These are phyloP conservation scores for Setaria italica DNA, from an alignment of 202 grass and related monocot species.

Conservation along the genomic window DNA sequence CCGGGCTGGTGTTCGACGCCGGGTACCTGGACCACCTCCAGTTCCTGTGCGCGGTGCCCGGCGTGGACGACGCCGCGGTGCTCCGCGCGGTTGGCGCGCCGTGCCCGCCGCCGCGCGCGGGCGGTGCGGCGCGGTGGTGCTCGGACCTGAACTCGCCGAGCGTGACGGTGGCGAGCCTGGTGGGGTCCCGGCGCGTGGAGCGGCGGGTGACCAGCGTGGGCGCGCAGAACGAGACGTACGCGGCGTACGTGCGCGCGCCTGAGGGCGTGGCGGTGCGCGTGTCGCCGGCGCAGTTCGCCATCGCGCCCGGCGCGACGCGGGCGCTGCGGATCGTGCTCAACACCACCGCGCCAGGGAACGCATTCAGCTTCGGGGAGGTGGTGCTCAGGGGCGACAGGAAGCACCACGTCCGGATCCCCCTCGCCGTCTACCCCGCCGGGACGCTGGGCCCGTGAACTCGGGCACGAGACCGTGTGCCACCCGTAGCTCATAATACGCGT, in stretches of 20 bases:
- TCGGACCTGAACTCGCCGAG: slow-evolving; percentile 82
- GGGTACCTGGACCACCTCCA: slow-evolving; percentile 60
- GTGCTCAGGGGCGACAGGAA: slow-evolving; percentile 68
- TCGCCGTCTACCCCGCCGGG: slow-evolving; percentile 64
- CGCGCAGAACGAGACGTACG: slow-evolving; percentile 63
- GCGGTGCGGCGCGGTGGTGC: slow-evolving; percentile 49
- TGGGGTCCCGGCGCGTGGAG: slow-evolving; percentile 71
- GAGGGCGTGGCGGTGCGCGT: slow-evolving; percentile 67
- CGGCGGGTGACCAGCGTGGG: slow-evolving; percentile 66
- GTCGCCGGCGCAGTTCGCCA: slow-evolving; percentile 54
- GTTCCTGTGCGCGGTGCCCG: slow-evolving; percentile 74
- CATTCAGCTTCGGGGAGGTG: slow-evolving; percentile 78
- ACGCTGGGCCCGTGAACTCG: slow-evolving; percentile 33
- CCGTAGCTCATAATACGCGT: neutral
- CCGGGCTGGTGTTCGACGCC: slow-evolving; percentile 76
- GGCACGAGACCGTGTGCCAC: neutral
- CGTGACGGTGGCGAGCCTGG: slow-evolving; percentile 75
- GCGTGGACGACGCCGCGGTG: slow-evolving; percentile 64
- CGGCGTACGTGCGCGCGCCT: slow-evolving; percentile 62
- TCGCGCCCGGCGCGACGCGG: slow-evolving; percentile 56
- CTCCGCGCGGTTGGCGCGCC: slow-evolving; percentile 57
- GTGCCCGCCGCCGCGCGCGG: slow-evolving; percentile 41
- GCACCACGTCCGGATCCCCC: slow-evolving; percentile 72
- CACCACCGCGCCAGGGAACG: slow-evolving; percentile 56
- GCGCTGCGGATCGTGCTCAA: slow-evolving; percentile 59